Evolutionary conservation across 2,329 filamentous ascomycete species (phyloP).

Genomic region (Hymenoscyphus repandus): DNA sequence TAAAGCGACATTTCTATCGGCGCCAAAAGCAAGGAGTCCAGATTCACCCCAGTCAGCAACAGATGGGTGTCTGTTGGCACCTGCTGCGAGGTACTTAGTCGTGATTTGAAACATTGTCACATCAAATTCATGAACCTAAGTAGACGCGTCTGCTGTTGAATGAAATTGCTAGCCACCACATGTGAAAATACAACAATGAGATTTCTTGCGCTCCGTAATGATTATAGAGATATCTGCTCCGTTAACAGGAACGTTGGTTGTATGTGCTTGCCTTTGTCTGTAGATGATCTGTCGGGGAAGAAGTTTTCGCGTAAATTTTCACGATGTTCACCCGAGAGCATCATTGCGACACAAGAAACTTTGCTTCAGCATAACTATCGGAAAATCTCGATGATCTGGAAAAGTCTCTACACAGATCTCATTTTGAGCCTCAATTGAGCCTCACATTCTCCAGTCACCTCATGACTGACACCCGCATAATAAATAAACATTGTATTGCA

Average conservation of each 20-base stretch:
- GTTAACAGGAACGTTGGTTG: too few species aligned
- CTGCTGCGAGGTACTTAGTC: conserved; percentile 47
- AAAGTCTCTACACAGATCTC: too few species aligned
- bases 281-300: not conserved
- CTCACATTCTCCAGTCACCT: too few species aligned
- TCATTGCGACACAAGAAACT: conserved; percentile 1
- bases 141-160: not conserved
- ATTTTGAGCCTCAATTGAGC: not conserved
- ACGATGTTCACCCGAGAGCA: not conserved
- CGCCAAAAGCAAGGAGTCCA: conserved; percentile 79
- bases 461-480: not conserved
- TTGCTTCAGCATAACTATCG: not conserved
- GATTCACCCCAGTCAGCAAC: conserved; percentile 82
- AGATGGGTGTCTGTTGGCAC: conserved; percentile 84
- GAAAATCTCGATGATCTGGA: too few species aligned
- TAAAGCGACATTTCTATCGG: conserved; percentile 80
- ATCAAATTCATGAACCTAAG: conserved; percentile 6
- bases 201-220: too few species aligned
- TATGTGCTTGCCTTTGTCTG: too few species aligned
- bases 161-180: not conserved
- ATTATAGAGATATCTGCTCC: too few species aligned
- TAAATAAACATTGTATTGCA: conserved; percentile 6
- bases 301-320: conserved; percentile 6
- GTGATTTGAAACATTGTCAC: conserved; percentile 21
- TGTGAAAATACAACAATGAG: too few species aligned